Conservation (phyloP, 768 basidiomycete genomes). For the Collybia mongolica region DNA sequence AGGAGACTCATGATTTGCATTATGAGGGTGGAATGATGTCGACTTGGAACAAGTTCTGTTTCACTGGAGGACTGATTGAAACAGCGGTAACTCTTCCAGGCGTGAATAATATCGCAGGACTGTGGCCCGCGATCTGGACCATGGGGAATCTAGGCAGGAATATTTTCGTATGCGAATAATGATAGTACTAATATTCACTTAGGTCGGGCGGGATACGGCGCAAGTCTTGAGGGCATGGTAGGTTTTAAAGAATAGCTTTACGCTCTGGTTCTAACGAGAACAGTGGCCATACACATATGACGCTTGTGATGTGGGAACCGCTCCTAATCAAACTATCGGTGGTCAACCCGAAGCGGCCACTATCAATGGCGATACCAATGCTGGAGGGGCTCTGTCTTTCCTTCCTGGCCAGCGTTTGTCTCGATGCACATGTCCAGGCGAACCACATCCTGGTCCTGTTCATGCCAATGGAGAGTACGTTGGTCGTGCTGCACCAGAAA, state of each 20-base stretch:
- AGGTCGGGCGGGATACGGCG: slow-evolving; percentile 88
- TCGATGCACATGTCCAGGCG: slow-evolving; percentile 83
- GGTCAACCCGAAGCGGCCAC: slow-evolving; percentile 62
- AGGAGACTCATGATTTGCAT: slow-evolving; percentile 65
- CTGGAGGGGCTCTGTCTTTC: slow-evolving; percentile 64
- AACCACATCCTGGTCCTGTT: slow-evolving; percentile 86
- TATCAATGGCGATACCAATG: slow-evolving; percentile 54
- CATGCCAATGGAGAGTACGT: slow-evolving; percentile 76
- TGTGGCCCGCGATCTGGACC: slow-evolving; percentile 83
- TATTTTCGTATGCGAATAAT: neutral
- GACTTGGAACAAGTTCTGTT: slow-evolving; percentile 91
- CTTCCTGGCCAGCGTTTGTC: slow-evolving; percentile 88
- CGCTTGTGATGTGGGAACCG: slow-evolving; percentile 91
- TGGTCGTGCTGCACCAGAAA: slow-evolving; percentile 84
- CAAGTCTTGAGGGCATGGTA: slow-evolving; percentile 78
- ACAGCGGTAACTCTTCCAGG: slow-evolving; percentile 71
- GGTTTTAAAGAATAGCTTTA: too few relatives aligned
- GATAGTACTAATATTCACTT: slow-evolving; percentile 4
- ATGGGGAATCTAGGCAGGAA: slow-evolving; percentile 73
- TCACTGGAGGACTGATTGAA: slow-evolving; percentile 84
- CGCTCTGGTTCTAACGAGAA: too few relatives aligned
- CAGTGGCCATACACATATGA: slow-evolving; percentile 87
- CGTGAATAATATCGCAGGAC: slow-evolving; percentile 54
- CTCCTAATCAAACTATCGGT: slow-evolving; percentile 76
- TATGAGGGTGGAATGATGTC: slow-evolving; percentile 73